Evolutionary conservation across 805 yeast genomes (phyloP).

Genomic region (Torulaspora gathmanii): DNA sequence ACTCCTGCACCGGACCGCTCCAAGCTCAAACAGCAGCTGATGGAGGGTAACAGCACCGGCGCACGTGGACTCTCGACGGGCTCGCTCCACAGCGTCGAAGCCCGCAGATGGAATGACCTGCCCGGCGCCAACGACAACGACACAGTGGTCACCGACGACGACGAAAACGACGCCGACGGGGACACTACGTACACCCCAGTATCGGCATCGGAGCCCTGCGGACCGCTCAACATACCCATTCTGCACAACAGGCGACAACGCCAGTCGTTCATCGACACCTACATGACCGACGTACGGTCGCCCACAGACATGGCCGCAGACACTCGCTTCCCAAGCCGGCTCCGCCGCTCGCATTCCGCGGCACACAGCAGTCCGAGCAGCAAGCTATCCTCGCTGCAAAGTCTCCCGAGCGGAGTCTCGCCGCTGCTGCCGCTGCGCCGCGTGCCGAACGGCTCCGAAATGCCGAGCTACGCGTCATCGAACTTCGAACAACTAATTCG

Average conservation of each 20-base stretch:
- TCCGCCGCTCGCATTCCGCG: conserved; percentile 10
- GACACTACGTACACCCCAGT: neutral
- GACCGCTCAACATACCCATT: conserved; percentile 19
- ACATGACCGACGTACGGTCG: conserved; percentile 26
- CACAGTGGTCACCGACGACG: conserved; percentile 9
- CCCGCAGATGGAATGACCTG: neutral
- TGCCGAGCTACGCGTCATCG: conserved; percentile 2
- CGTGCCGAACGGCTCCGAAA: conserved; percentile 4
- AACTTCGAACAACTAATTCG: conserved; percentile 6
- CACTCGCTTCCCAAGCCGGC: conserved; percentile 7
- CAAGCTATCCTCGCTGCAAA: conserved; percentile 18
- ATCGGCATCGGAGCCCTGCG: conserved; percentile 18
- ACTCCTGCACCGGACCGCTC: neutral
- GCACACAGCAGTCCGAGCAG: conserved; percentile 22
- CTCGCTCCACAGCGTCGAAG: neutral
- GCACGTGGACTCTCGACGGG: neutral
- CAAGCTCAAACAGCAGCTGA: conserved; percentile 11
- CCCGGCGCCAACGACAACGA: conserved; percentile 4
- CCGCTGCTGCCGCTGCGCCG: conserved; percentile 9
- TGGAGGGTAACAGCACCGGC: neutral
- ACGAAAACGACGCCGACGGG: conserved; percentile 8
- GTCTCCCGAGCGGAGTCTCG: conserved; percentile 7
- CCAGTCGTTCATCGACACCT: conserved; percentile 33
- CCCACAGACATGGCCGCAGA: conserved; percentile 20
- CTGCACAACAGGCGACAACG: conserved; percentile 21